These are phyloP conservation scores for Pyrenophora seminiperda DNA, from an alignment of 2,329 filamentous ascomycete genomes.

Conservation along the genomic window DNA sequence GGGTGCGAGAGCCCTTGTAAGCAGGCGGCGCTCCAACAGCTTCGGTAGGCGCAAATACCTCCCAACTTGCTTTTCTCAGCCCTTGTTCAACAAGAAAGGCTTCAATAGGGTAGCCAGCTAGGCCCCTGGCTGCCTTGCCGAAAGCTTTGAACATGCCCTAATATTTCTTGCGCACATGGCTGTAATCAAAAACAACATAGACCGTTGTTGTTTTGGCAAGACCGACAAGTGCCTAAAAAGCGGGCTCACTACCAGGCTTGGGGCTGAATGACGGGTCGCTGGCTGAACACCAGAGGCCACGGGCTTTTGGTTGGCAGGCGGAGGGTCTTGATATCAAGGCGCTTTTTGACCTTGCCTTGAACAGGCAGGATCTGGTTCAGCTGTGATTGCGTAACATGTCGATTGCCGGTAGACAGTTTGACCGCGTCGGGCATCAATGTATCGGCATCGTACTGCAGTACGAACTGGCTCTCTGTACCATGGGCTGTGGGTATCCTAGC, in stretches of 20 bases:
- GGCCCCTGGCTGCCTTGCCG: conserved; percentile 9
- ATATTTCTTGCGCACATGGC: conserved; percentile 9
- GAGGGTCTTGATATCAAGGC: conserved; percentile 14
- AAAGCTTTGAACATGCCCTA: conserved; percentile 15
- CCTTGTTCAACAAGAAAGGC: conserved; percentile 6
- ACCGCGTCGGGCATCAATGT: conserved; percentile 1
- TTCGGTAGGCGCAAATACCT: conserved; percentile 14
- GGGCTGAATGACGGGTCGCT: not conserved
- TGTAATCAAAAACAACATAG: conserved; percentile 15
- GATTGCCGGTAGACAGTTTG: conserved; percentile 9
- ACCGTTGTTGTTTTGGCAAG: conserved; percentile 17
- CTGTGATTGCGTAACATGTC: conserved; percentile 1
- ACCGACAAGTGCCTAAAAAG: conserved; percentile 7
- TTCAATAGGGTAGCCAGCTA: conserved; percentile 12
- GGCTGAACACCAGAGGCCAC: not conserved
- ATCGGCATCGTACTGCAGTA: conserved; percentile 17
- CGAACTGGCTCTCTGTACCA: conserved; percentile 3
- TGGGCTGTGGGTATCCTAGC: conserved; percentile 4
- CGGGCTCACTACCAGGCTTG: conserved; percentile 11
- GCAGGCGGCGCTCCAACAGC: conserved; percentile 13
- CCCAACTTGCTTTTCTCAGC: conserved; percentile 16
- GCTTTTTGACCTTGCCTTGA: conserved; percentile 10
- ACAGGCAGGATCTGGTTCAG: conserved; percentile 8
- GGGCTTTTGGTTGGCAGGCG: not conserved
- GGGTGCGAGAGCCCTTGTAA: conserved; percentile 10